Base-by-base conservation (phyloP, 2,329 filamentous ascomycete species). In the Aspergillus flavus region DNA sequence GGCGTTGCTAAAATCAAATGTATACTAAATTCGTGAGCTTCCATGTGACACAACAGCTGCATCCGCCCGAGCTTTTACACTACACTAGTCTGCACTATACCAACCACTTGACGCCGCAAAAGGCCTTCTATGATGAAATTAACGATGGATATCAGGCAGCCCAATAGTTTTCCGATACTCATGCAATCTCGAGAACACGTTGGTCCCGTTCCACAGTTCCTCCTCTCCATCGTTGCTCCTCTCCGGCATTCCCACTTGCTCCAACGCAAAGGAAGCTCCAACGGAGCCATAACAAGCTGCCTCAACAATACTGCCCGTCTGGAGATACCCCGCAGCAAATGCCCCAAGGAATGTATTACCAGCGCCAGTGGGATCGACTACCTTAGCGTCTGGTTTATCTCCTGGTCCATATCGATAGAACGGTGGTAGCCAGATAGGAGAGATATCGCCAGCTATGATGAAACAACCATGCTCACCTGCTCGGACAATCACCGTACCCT, bases 331-430 rank as follows among this genome's bases (percentile, higher is more conserved):
- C 16, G 75, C 61, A 4, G 71, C 65, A 57, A 73, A 73, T 1
- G 72, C 76, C 9, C 76, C 76, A 4, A 79, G 64, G 50, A 79
- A 78, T 0, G 76, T 71, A 59, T 79, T 79, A 3, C 77, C 76
- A 0, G 74, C 77, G 1, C 77, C 75, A 30, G 77, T 79, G 1
- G 76, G 67, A 60, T 79, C 77, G 23, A 78, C 66, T 0, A 79
- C 67, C 16, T 64, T 69, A 6, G 34, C 19, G 21, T 61, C n/a
- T 6, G 54, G 39, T 3, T 55, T 41, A 5, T 53, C 28, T 53
- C 50, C 50, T n/a, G 50, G 48, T 23, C 7, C 53, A 2, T 28
- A 28, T 10, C 4, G 21, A 58, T 74, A 69, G 57, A 68, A 78
- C 1, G 77, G 69, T 4, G 73, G 73, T 7, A 78, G 56, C 76